A percentile compares a stretch with the other conserved stretches of the same genome.
Evolutionary conservation across 306 rosid species (phyloP).

Genomic region (Quillaja saponaria): DNA sequence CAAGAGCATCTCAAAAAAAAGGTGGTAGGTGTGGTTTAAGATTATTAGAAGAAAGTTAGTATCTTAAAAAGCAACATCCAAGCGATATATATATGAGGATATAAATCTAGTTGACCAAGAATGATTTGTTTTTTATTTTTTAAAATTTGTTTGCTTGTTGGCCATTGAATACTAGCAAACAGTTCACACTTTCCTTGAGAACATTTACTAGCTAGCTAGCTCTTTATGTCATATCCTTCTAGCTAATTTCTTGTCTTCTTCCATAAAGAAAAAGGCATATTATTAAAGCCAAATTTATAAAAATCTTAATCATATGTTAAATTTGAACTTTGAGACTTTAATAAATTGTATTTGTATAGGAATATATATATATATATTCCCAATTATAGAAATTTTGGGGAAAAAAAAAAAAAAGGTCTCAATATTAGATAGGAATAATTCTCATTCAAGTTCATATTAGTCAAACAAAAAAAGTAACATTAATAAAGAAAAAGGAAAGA

Average conservation of each 20-base stretch:
- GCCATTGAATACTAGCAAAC: constrained; percentile 14
- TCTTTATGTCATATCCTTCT: constrained; percentile 35
- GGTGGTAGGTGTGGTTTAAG: constrained; percentile 21
- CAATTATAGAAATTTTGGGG: neutral
- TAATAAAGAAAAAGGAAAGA: too few species aligned
- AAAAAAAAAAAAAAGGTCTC: too few species aligned
- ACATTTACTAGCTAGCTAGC: constrained; percentile 30
- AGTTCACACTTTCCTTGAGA: constrained; percentile 38
- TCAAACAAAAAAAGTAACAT: too few species aligned
- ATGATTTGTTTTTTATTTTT: constrained; percentile 31
- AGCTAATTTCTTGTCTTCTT: constrained; percentile 36
- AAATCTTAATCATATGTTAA: constrained; percentile 27
- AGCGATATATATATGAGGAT: constrained; percentile 35
- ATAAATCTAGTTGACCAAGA: constrained; percentile 52
- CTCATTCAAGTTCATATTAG: too few species aligned
- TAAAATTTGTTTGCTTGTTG: neutral
- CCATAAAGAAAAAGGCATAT: constrained; percentile 34
- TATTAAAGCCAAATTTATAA: constrained; percentile 33
- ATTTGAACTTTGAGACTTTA: too few species aligned
- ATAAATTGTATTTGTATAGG: too few species aligned
- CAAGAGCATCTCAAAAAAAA: constrained; percentile 42
- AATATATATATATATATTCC: too few species aligned
- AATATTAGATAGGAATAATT: too few species aligned
- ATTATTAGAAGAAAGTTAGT: constrained; percentile 43
- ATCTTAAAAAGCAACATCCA: constrained; percentile 34